Evolutionary conservation across 352 stramenopile genomes (phyloP), one percentile per base, ranked within the genome.

Genomic region (Lagenidium sp.): DNA sequence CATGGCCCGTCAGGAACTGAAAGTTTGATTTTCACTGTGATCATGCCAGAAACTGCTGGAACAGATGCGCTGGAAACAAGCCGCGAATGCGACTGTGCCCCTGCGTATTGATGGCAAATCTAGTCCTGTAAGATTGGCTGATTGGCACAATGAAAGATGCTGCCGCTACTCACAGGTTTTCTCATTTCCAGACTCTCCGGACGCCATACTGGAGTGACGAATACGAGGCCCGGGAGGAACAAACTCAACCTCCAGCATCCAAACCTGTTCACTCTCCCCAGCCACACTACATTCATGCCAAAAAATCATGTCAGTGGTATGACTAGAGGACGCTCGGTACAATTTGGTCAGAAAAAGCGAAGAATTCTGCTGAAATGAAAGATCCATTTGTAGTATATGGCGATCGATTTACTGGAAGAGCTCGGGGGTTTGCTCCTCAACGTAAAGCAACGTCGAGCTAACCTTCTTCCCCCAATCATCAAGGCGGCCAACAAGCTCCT

Each of bases 371-470:
- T n/a, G n/a, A 55, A 21, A 53, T 25, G 10, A 30, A 36, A 34
- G 28, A 32, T 15, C 28, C 28, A 32, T 32, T 32, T 34, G 6
- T 46, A 6, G 22, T 31, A n/a, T n/a, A n/a, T n/a, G n/a, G n/a
- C n/a, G n/a, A 7, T 10, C 15, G 28, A 21, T 32, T 52, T 82
- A 92, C 65, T 93, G 77, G 53, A 93, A 93, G 16, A 93, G 58
- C 49, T 93, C 80, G 13, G 77, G 80, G 13, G 80, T 93, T 53
- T 93, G 80, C 39, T 93, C 80, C 48, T 93, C 80, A 29, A 93
- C 75, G 47, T 82, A 93, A 51, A 87, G 45, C 56, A 90, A 58
- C 44, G 80, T 90, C 44, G 72, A 82, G 50, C 79, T 80, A 39
- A 93, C 80, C 64, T 93, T 89, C 53, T 81, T 82, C 50, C 80